phyloP scores from a whole-genome alignment of 805 yeast species.

The Priceomyces carsonii region DNA sequence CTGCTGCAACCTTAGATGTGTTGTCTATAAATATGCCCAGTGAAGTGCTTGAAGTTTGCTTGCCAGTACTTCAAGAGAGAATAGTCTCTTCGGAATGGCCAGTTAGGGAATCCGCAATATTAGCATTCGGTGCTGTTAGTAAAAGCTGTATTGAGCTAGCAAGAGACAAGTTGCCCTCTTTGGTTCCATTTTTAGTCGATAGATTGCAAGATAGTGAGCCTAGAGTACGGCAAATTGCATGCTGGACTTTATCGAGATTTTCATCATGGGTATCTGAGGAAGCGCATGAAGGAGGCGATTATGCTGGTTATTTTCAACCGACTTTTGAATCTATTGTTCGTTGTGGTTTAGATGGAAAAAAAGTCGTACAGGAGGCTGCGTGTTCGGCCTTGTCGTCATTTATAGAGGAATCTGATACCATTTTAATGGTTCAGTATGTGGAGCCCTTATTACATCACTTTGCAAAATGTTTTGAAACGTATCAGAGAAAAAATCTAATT shows the following conservation, averaged over 20 bases:
- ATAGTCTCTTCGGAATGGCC: conserved; percentile 80
- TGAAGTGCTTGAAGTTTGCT: conserved; percentile 61
- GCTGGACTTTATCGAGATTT: conserved; percentile 93
- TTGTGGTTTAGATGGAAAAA: conserved; percentile 79
- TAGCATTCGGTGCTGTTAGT: conserved; percentile 94
- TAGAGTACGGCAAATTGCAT: conserved; percentile 86
- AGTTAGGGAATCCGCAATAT: conserved; percentile 86
- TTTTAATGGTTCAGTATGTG: conserved; percentile 59
- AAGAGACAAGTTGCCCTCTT: conserved; percentile 68
- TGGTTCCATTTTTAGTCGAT: conserved; percentile 84
- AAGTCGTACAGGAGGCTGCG: conserved; percentile 94
- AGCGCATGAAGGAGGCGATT: conserved; percentile 60
- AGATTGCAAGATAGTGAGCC: conserved; percentile 74
- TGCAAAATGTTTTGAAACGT: conserved; percentile 68
- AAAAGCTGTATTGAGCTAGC: conserved; percentile 81
- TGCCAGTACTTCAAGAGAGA: conserved; percentile 75
- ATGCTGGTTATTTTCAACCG: conserved; percentile 68
- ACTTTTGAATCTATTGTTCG: conserved; percentile 74
- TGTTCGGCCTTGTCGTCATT: conserved; percentile 84
- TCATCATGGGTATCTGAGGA: conserved; percentile 78
- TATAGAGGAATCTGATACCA: conserved; percentile 71
- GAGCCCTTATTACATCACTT: conserved; percentile 71
- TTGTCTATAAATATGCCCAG: conserved; percentile 69
- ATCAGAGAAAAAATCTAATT: conserved; percentile 80
- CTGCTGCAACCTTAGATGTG: conserved; percentile 90